Evolutionary conservation across 441 rosid species (phyloP), one percentile per base, ranked within the genome.

Genomic region (Metrosideros polymorpha): DNA sequence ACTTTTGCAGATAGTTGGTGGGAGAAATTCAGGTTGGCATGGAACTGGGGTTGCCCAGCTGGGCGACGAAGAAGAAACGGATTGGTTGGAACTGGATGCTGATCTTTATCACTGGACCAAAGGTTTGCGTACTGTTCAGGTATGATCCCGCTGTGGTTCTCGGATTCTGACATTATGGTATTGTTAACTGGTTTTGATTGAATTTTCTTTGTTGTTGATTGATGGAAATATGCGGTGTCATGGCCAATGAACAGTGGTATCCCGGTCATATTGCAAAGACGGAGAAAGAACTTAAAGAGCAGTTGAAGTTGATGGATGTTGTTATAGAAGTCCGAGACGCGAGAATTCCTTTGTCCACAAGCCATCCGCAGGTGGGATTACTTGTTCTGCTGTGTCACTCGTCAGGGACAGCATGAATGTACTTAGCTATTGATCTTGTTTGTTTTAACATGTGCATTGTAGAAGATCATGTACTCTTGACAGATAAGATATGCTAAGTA

Each of bases 181-280:
- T 39, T 39, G 8, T 71, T 71, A 22, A 71, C 43, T 71, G 49
- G 18, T 88, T 45, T 85, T 27, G 32, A 43, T 6, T 39, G 66
- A 27, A 12, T 47, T 12, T 32, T 29, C 47, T n/a, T n/a, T 83
- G 57, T 17, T 19, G 14, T 12, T 22, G 45, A 35, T 24, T 76
- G n/a, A 45, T 27, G 6, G 39, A 52, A 6, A 10, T 49, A 24
- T 86, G 71, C 2, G 82, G 88, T 45, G 57, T 82, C 45, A 4
- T 89, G 84, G 83, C n/a, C 85, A 61, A 77, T 85, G 14, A 47
- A 86, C 88, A 95, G 99, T 97, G 99, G 99, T 96, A 97, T 91
- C 99, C 99, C 63, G 99, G 98, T 86, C 98, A 97, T 86, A 97
- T 96, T 88, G 98, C 97, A 29, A 97, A 96, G 91, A 91, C 99